Conservation (phyloP, 345 rosid genomes). For the Citrus glauca region DNA sequence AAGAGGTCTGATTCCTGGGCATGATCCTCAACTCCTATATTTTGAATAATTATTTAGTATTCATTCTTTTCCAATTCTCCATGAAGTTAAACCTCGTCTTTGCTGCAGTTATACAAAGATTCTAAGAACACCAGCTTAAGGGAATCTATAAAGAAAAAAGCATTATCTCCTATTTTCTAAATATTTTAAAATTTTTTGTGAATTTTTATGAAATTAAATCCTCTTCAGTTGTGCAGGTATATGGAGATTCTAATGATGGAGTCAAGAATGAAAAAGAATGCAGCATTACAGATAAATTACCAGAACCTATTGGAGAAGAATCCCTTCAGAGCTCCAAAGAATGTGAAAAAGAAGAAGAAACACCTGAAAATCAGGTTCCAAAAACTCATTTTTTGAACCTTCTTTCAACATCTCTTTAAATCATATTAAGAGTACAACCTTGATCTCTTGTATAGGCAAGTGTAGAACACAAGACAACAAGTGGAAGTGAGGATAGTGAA, state of each 20-base stretch:
- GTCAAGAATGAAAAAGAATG: conserved; percentile 18
- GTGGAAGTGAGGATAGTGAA: conserved; percentile 15
- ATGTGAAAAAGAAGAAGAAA: background rate
- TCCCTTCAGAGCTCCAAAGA: background rate
- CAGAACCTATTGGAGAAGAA: conserved; percentile 15
- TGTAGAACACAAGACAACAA: conserved; percentile 20
- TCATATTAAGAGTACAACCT: conserved; percentile 4
- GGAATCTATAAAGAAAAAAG: conserved; percentile 16
- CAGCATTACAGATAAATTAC: background rate
- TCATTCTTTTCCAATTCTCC: background rate
- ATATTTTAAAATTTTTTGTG: too few species aligned
- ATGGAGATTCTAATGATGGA: background rate
- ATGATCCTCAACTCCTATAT: background rate
- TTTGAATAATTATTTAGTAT: background rate
- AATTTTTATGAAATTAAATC: background rate
- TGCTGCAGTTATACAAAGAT: conserved; percentile 21
- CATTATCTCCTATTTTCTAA: too few species aligned
- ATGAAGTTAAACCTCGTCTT: background rate
- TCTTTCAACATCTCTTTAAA: background rate
- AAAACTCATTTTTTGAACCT: background rate
- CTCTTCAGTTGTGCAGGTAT: conserved; percentile 19
- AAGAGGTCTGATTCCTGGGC: conserved; percentile 25
- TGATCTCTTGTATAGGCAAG: conserved; percentile 22
- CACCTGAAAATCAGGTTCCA: background rate
- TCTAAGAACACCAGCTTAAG: conserved; percentile 1